phyloP scores from a whole-genome alignment of 257 asterid genomes.

The Solanum peruvianum region DNA sequence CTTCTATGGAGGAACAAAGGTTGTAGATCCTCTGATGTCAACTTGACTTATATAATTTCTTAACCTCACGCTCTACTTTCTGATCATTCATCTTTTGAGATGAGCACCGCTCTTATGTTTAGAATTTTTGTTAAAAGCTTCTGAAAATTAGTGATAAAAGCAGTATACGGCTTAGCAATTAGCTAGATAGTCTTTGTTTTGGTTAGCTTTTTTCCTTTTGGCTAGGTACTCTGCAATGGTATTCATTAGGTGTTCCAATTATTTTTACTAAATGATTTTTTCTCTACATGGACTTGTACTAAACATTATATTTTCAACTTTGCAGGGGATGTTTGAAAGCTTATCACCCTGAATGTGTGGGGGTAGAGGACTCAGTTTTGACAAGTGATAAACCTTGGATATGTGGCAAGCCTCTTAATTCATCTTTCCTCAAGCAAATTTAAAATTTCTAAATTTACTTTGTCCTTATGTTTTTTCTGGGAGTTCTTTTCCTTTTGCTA shows the following conservation, averaged over 20 bases:
- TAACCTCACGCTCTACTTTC: neutral
- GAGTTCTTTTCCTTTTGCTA: neutral
- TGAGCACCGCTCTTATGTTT: neutral
- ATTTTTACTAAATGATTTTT: neutral
- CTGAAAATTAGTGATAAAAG: neutral
- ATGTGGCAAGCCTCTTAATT: conserved; percentile 44
- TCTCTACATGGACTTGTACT: neutral
- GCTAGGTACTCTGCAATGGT: neutral
- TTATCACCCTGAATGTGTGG: conserved; percentile 56
- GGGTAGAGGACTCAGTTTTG: conserved; percentile 30
- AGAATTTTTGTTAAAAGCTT: neutral
- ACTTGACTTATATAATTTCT: neutral
- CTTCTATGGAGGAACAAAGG: neutral
- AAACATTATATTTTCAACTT: neutral
- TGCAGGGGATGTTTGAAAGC: conserved; percentile 68
- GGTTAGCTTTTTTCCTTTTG: neutral
- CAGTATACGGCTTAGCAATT: neutral
- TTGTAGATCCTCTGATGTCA: neutral
- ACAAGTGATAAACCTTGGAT: conserved; percentile 25
- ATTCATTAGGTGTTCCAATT: neutral
- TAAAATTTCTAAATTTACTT: neutral
- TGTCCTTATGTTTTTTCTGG: neutral
- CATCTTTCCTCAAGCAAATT: neutral
- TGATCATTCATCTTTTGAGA: neutral
- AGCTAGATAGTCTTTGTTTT: neutral